These are phyloP conservation scores for Orbilia ellipsospora DNA, from an alignment of 2,329 filamentous ascomycete genomes.

Conservation along the genomic window DNA sequence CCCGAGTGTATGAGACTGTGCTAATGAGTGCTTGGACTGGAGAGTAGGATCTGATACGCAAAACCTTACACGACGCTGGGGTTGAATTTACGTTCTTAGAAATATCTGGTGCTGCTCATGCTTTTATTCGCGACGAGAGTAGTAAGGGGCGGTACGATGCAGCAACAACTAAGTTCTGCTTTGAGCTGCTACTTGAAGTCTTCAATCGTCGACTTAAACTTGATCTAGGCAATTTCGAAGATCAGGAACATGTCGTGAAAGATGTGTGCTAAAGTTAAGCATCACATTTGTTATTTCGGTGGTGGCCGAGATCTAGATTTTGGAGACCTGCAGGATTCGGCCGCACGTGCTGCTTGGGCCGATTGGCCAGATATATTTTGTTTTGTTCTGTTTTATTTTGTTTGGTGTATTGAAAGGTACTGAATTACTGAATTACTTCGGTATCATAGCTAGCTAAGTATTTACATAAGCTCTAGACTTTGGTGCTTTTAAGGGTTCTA, in stretches of 20 bases:
- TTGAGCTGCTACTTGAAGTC: conserved; percentile 87
- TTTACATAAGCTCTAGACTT: too few species aligned
- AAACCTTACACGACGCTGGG: conserved; percentile 22
- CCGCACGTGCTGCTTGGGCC: too few species aligned
- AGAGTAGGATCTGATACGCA: conserved; percentile 61
- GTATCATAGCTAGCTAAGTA: too few species aligned
- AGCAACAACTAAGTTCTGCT: conserved; percentile 85
- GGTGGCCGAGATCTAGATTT: conserved; percentile 25
- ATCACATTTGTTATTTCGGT: neutral
- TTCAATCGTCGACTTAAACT: conserved; percentile 82
- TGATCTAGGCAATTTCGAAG: conserved; percentile 78
- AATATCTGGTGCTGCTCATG: conserved; percentile 67
- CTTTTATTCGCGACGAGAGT: conserved; percentile 91
- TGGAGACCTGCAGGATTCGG: too few species aligned
- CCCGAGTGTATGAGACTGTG: conserved; percentile 64
- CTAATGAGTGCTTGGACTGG: conserved; percentile 68
- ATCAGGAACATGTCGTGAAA: conserved; percentile 72
- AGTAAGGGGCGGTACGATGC: conserved; percentile 95
- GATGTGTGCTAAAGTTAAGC: conserved; percentile 72
- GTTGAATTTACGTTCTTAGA: conserved; percentile 52
- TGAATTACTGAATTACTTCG: too few species aligned
- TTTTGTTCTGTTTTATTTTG: too few species aligned
- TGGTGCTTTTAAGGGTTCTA: too few species aligned
- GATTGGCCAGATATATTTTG: too few species aligned
- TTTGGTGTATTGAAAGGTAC: too few species aligned